Conservation (phyloP, 1,284 basidiomycete species). For the Cerioporus squamosus region DNA sequence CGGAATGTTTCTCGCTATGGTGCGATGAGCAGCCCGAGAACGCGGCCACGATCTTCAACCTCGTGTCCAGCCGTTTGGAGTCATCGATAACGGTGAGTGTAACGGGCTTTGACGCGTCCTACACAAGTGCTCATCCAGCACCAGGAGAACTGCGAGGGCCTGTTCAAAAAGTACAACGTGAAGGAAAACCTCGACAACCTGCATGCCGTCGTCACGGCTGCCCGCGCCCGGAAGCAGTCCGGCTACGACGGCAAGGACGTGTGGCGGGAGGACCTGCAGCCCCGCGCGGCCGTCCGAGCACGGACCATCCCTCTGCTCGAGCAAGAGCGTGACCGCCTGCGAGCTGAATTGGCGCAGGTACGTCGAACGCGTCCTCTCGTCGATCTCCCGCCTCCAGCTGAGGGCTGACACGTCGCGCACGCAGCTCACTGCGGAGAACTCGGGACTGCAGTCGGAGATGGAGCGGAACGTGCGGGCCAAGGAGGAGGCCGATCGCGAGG, state of each 20-base stretch:
- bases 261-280: slow-evolving; percentile 66
- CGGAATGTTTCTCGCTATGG: slow-evolving; percentile 76
- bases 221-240: slow-evolving; percentile 62
- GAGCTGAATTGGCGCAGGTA: slow-evolving; percentile 54
- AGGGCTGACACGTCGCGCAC: neutral
- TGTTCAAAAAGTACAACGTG: slow-evolving; percentile 67
- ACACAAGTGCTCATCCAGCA: slow-evolving; percentile 1
- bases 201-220: slow-evolving; percentile 70
- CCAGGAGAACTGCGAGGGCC: slow-evolving; percentile 49
- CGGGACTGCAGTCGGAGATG: slow-evolving; percentile 49
- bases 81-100: slow-evolving; percentile 59
- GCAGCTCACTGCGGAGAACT: slow-evolving; percentile 63
- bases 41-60: slow-evolving; percentile 66
- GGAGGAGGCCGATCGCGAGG: slow-evolving; percentile 50
- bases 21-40: slow-evolving; percentile 75
- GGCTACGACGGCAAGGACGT: slow-evolving; percentile 51
- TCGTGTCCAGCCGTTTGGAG: slow-evolving; percentile 72
- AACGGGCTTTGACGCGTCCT: neutral
- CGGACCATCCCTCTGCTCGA: slow-evolving; percentile 63
- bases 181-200: slow-evolving; percentile 70
- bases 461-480: slow-evolving; percentile 50
- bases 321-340: slow-evolving; percentile 55
- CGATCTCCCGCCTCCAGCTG: neutral
- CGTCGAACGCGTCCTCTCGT: slow-evolving; percentile 5
- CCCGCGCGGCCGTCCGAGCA: slow-evolving; percentile 62